Evolutionary conservation across 192 early-diverging fungal genomes (phyloP).

Genomic region (Entomortierella lignicola): DNA sequence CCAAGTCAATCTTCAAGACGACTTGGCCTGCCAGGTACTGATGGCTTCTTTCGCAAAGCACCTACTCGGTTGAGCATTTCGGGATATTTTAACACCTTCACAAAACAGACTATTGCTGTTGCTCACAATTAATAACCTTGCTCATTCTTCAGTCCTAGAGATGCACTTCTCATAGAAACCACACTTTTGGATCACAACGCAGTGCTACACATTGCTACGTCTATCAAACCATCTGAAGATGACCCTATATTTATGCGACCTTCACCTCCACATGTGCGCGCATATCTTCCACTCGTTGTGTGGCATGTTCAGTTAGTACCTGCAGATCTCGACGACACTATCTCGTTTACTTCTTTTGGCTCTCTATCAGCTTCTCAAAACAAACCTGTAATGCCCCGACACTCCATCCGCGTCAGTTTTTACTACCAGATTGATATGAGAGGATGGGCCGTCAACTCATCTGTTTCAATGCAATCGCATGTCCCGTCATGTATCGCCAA

Average conservation of each 20-base stretch:
- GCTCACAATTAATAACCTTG: not conserved
- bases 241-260: constrained; percentile 56
- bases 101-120: not conserved
- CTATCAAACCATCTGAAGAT: constrained; percentile 51
- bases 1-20: constrained; percentile 53
- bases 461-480: constrained; percentile 53
- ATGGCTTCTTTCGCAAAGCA: not conserved
- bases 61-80: not conserved
- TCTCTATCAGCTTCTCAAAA: constrained; percentile 46
- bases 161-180: constrained; percentile 52
- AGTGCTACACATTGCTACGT: constrained; percentile 54
- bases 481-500: constrained; percentile 55
- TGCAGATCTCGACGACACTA: constrained; percentile 50
- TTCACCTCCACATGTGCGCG: constrained; percentile 53
- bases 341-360: constrained; percentile 53
- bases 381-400: constrained; percentile 49
- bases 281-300: constrained; percentile 48
- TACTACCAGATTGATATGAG: constrained; percentile 57
- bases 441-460: constrained; percentile 54
- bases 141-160: constrained; percentile 36
- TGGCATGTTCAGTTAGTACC: constrained; percentile 53
- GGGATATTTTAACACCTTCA: no score
- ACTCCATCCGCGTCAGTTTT: constrained; percentile 55
- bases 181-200: constrained; percentile 54
- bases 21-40: constrained; percentile 54